Evolutionary conservation across 164 flowering plant genomes (phyloP), one percentile per base, ranked within the genome.

Genomic region (Vitis rupestris): DNA sequence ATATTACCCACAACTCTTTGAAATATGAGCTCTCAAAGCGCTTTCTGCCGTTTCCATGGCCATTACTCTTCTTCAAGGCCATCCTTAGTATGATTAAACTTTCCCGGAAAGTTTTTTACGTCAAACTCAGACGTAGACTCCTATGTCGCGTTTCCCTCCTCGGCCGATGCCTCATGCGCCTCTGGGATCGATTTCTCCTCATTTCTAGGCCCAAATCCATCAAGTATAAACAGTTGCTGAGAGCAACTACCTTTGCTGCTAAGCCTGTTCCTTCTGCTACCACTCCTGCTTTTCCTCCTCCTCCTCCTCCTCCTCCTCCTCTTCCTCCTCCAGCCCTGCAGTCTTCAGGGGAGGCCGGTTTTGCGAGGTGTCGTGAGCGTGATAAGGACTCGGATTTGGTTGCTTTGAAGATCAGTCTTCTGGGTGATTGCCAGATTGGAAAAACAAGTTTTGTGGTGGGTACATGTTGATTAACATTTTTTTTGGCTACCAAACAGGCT

Each of bases 391-490:
- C 80, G 0, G 84, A 83, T 75, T 68, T 81, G 74, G 86, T 83
- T 19, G 23, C 67, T 51, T 58, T 83, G 82, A 83, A 83, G 78
- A 83, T 83, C 72, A 70, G 79, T 49, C 73, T 83, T 13, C 58
- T 83, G 72, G 86, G 86, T n/a, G 86, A 83, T 73, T 47, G 69
- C 59, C 72, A 73, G 14, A 83, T 75, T 37, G 86, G 86, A 12
- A 83, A 83, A 61, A 81, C 86, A 15, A 81, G 82, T 48, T 83
- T 83, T 59, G n/a, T 81, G 82, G 86, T 82, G 8, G 62, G 74
- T 56, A 4, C 2, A 19, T 49, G n/a, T 23, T 14, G 10, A 12
- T 3, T 54, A 2, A n/a, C 15, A 23, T 27, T 67, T 51, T 61
- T 67, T 54, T 52, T 37, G 15, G 48, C 27, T 3, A 10, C 49